These are phyloP conservation scores for Cytospora piceae DNA, from an alignment of 2,329 filamentous ascomycete genomes.

Conservation along the genomic window DNA sequence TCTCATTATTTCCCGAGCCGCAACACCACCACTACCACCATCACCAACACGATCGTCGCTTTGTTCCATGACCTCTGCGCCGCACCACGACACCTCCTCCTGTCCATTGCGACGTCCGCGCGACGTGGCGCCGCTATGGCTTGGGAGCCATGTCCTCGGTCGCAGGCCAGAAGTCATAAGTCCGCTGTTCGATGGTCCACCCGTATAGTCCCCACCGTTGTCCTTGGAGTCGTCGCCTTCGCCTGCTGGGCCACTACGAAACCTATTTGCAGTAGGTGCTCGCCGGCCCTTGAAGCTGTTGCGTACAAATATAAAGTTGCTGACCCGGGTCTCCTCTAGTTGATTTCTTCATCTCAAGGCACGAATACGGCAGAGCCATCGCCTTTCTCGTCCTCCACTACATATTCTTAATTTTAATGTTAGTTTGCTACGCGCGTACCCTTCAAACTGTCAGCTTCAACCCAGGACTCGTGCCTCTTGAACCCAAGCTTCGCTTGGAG, in stretches of 20 bases:
- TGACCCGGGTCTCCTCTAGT: constrained; percentile 51
- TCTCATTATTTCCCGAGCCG: neutral
- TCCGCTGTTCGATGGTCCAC: constrained; percentile 62
- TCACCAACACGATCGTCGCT: neutral
- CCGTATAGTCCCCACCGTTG: constrained; percentile 70
- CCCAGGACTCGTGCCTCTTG: constrained; percentile 74
- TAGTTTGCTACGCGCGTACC: constrained; percentile 72
- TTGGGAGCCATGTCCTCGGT: constrained; percentile 4
- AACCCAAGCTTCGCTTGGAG: constrained; percentile 66
- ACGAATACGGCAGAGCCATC: constrained; percentile 61
- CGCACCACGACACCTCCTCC: constrained; percentile 10
- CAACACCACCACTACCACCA: neutral
- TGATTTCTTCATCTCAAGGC: constrained; percentile 66
- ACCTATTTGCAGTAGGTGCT: constrained; percentile 67
- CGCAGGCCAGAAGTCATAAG: constrained; percentile 38
- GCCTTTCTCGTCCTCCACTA: constrained; percentile 75
- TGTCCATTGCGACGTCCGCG: constrained; percentile 18
- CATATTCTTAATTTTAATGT: constrained; percentile 68
- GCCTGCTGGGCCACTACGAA: constrained; percentile 72
- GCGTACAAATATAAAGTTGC: neutral
- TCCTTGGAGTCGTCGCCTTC: constrained; percentile 69
- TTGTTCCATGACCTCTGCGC: neutral
- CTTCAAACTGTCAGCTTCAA: constrained; percentile 68
- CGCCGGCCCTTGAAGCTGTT: neutral
- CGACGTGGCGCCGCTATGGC: constrained; percentile 20